These are phyloP conservation scores for Boletellus sp. DNA, from an alignment of 1,284 basidiomycete species.

Conservation along the genomic window DNA sequence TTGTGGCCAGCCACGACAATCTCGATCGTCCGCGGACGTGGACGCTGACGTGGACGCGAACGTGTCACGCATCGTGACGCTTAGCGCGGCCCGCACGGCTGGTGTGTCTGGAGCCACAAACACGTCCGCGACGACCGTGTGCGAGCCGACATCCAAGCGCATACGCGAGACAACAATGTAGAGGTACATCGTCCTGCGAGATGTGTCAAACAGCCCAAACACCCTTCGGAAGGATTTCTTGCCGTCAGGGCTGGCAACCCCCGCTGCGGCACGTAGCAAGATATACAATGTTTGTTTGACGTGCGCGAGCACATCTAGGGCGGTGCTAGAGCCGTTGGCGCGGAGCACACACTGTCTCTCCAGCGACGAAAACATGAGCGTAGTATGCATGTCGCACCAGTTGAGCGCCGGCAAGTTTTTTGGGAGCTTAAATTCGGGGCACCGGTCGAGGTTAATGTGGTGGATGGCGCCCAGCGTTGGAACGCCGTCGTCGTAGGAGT, in stretches of 20 bases:
- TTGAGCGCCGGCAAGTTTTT: constrained; percentile 3
- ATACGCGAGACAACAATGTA: constrained; percentile 40
- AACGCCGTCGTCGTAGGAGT: constrained; percentile 1
- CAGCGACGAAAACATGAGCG: constrained; percentile 29
- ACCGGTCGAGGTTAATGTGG: constrained; percentile 35
- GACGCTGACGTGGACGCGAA: too few species aligned
- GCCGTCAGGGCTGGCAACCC: constrained; percentile 6
- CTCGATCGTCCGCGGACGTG: background rate
- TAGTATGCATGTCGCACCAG: constrained; percentile 31
- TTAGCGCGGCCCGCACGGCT: background rate
- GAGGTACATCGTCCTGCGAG: constrained; percentile 27
- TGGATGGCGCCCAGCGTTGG: constrained; percentile 42
- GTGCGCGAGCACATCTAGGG: constrained; percentile 19
- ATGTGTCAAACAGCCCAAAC: constrained; percentile 33
- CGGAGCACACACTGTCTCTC: constrained; percentile 5
- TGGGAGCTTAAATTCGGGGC: constrained; percentile 29
- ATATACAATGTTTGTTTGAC: constrained; percentile 32
- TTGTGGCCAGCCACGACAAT: background rate
- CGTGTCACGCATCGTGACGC: background rate
- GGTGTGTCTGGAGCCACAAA: constrained; percentile 37
- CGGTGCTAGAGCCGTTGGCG: background rate
- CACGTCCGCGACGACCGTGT: constrained; percentile 44
- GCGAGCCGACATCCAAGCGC: constrained; percentile 41
- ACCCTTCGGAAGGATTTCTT: constrained; percentile 5
- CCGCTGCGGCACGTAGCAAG: constrained; percentile 23